Conservation (phyloP, 257 asterid genomes). For the Marsdenia floribunda region DNA sequence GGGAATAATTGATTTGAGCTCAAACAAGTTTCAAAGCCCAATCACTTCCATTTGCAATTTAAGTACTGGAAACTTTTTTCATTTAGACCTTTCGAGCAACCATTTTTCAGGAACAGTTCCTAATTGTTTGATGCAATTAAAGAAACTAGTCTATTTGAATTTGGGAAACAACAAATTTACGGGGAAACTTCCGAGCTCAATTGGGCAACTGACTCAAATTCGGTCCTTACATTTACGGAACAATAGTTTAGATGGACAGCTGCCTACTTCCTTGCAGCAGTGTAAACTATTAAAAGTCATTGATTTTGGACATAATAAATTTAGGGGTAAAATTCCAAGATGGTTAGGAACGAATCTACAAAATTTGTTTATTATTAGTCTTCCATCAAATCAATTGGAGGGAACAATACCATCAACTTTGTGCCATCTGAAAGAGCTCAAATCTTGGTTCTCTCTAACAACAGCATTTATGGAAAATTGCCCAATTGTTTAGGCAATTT, state of each 20-base stretch:
- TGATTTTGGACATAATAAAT: slow-evolving; percentile 10
- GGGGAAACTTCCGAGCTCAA: slow-evolving; percentile 21
- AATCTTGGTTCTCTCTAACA: slow-evolving; percentile 27
- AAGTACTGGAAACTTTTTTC: not conserved
- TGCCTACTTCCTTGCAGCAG: slow-evolving; percentile 12
- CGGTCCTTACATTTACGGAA: slow-evolving; percentile 4
- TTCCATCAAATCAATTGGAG: slow-evolving; percentile 9
- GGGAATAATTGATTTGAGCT: slow-evolving; percentile 1
- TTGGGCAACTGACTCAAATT: slow-evolving; percentile 7
- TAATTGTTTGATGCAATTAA: slow-evolving; percentile 16
- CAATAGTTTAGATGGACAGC: slow-evolving; percentile 15
- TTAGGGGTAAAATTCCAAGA: slow-evolving; percentile 14
- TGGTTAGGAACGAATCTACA: slow-evolving; percentile 11
- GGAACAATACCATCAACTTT: slow-evolving; percentile 23
- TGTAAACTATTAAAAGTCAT: not conserved
- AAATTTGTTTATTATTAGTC: not conserved
- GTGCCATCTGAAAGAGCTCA: slow-evolving; percentile 11
- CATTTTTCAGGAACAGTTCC: too few species aligned
- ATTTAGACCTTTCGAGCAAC: slow-evolving; percentile 21
- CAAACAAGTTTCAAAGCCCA: slow-evolving; percentile 25
- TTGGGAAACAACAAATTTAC: slow-evolving; percentile 18
- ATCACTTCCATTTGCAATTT: slow-evolving; percentile 18
- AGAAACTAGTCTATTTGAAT: not conserved
- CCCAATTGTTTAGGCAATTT: slow-evolving; percentile 28
- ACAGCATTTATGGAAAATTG: slow-evolving; percentile 8